Conservation (phyloP, 495 filamentous ascomycete species). For the Aspergillus asperescens region DNA sequence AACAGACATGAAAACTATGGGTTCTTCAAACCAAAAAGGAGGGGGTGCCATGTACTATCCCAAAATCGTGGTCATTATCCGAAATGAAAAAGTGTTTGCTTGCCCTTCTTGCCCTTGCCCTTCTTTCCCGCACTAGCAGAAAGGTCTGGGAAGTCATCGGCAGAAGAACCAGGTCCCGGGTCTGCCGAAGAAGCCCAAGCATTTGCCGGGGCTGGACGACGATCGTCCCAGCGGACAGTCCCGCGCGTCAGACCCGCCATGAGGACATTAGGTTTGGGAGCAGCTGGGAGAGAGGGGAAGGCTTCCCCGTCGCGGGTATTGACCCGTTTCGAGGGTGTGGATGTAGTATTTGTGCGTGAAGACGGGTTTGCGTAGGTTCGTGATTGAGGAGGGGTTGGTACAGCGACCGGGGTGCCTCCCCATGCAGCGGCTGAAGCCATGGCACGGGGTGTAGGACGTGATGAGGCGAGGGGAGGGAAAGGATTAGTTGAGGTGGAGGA, state of each 20-base stretch:
- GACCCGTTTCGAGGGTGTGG: slow-evolving; percentile 24
- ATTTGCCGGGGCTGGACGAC: slow-evolving; percentile 32
- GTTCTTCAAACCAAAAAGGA: too few species aligned
- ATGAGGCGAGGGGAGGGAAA: slow-evolving; percentile 45
- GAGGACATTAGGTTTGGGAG: slow-evolving; percentile 69
- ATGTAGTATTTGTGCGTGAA: slow-evolving; percentile 20
- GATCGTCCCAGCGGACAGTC: slow-evolving; percentile 63
- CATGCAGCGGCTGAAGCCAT: slow-evolving; percentile 42
- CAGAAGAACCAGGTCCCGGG: slow-evolving; percentile 18
- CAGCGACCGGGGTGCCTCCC: slow-evolving; percentile 33
- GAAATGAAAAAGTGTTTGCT: slow-evolving; percentile 65
- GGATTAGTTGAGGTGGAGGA: slow-evolving; percentile 29
- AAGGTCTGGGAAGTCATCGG: slow-evolving; percentile 29
- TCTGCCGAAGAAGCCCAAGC: slow-evolving; percentile 41
- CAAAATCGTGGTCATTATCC: slow-evolving; percentile 27
- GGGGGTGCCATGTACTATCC: background rate
- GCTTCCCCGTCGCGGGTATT: slow-evolving; percentile 39
- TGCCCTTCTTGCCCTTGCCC: slow-evolving; percentile 74
- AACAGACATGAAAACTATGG: background rate
- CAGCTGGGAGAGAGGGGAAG: slow-evolving; percentile 78
- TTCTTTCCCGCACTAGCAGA: slow-evolving; percentile 50
- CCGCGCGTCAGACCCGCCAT: slow-evolving; percentile 74
- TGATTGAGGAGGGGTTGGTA: slow-evolving; percentile 22
- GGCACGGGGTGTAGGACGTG: slow-evolving; percentile 28
- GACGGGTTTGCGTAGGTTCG: slow-evolving; percentile 29